These are phyloP conservation scores for Sextonia rubra DNA, from an alignment of 164 flowering plant genomes.

Conservation along the genomic window DNA sequence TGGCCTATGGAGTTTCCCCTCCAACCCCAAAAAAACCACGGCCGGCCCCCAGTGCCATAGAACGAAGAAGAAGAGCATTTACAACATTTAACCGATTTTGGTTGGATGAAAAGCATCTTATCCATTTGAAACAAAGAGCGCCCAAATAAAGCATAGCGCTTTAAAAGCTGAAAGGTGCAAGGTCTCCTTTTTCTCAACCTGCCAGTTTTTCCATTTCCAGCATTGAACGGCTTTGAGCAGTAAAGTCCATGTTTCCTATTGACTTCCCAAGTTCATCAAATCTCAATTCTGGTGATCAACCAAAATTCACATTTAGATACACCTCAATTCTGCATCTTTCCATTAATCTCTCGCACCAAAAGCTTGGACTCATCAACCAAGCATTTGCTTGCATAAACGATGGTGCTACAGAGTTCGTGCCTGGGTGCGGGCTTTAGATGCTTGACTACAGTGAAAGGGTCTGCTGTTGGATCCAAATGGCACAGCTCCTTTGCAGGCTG, in stretches of 20 bases:
- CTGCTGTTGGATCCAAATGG: slow-evolving; percentile 25
- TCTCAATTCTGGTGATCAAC: not conserved
- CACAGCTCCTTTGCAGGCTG: slow-evolving; percentile 48
- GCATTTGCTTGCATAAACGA: slow-evolving; percentile 42
- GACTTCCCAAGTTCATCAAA: not conserved
- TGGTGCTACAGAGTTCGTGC: slow-evolving; percentile 33
- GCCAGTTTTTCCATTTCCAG: not conserved
- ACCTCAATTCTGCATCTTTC: slow-evolving; percentile 21
- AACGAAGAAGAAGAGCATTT: too few species aligned
- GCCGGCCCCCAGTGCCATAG: too few species aligned
- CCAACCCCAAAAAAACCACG: too few species aligned
- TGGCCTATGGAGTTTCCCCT: too few species aligned
- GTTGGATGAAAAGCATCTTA: not conserved
- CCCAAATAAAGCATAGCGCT: not conserved
- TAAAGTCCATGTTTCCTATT: not conserved
- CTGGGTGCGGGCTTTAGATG: slow-evolving; percentile 30
- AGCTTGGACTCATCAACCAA: slow-evolving; percentile 38
- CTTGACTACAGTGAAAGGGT: not conserved
- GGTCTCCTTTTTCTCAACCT: not conserved
- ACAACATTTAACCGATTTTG: too few species aligned
- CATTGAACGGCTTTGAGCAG: not conserved
- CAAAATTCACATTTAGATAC: not conserved
- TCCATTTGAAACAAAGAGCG: not conserved
- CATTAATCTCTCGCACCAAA: slow-evolving; percentile 46
- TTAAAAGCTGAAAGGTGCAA: not conserved